Evolutionary conservation across 345 rosid species (phyloP).

Genomic region (Lepidium didymum): DNA sequence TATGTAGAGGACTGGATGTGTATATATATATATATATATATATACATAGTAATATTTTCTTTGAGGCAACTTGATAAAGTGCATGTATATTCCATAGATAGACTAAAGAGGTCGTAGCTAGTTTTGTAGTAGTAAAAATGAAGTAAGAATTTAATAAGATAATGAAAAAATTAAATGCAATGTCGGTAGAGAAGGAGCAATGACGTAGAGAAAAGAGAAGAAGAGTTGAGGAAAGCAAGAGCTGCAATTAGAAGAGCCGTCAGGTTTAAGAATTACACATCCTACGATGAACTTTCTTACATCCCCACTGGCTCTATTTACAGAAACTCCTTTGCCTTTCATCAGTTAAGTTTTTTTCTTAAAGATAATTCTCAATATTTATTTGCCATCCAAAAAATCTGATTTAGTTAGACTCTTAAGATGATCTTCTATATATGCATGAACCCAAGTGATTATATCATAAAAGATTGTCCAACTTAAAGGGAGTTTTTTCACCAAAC

Average conservation of each 20-base stretch:
- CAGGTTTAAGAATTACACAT: constrained; percentile 30
- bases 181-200: constrained; percentile 26
- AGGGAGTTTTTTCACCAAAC: background rate
- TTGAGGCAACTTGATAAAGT: background rate
- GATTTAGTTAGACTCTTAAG: background rate
- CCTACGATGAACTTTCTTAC: constrained; percentile 32
- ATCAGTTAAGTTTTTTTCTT: constrained; percentile 46
- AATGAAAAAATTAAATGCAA: background rate
- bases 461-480: constrained; percentile 2
- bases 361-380: background rate
- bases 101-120: background rate
- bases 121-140: background rate
- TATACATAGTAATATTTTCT: background rate
- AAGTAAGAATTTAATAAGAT: background rate
- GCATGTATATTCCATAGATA: background rate
- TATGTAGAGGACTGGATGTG: background rate
- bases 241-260: constrained; percentile 40
- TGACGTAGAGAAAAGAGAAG: constrained; percentile 31
- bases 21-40: background rate
- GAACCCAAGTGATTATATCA: background rate
- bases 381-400: background rate
- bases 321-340: constrained; percentile 59
- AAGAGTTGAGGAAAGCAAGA: constrained; percentile 37
- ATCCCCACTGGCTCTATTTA: constrained; percentile 52
- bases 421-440: constrained; percentile 1